Percentiles rank a stretch among this genome's conserved stretches.
These are phyloP conservation scores for Colletotrichum sublineola DNA, from an alignment of 2,329 filamentous ascomycete species.

Conservation along the genomic window DNA sequence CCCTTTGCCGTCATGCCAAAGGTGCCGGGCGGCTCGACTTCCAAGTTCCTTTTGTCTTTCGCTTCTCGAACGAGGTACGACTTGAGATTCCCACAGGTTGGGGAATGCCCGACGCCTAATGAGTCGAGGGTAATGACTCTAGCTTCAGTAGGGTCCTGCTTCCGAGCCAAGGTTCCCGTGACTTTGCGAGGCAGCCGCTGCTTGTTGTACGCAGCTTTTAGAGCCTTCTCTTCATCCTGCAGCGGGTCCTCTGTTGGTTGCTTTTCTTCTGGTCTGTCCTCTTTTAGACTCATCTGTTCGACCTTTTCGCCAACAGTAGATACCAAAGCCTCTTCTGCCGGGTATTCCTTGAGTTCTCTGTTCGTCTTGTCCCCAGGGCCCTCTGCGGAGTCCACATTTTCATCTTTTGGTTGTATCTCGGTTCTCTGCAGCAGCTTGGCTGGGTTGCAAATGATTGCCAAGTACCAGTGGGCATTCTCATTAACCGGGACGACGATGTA, in stretches of 20 bases:
- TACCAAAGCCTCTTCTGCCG: slow-evolving; percentile 12
- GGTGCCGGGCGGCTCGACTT: slow-evolving; percentile 53
- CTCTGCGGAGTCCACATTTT: slow-evolving; percentile 8
- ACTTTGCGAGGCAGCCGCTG: slow-evolving; percentile 32
- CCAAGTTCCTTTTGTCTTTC: slow-evolving; percentile 66
- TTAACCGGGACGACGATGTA: slow-evolving; percentile 95
- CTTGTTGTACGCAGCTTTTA: slow-evolving; percentile 23
- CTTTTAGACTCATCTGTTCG: slow-evolving; percentile 32
- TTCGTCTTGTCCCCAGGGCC: slow-evolving; percentile 25
- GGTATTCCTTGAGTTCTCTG: neutral
- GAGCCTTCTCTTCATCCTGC: neutral
- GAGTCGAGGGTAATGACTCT: slow-evolving; percentile 92
- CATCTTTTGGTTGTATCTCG: slow-evolving; percentile 12
- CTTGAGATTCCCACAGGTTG: slow-evolving; percentile 77
- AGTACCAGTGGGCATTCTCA: slow-evolving; percentile 89
- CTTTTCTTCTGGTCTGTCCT: neutral
- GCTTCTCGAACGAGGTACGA: slow-evolving; percentile 84
- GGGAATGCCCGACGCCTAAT: slow-evolving; percentile 73
- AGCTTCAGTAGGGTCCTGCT: slow-evolving; percentile 67
- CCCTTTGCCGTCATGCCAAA: slow-evolving; percentile 76
- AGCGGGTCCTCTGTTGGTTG: slow-evolving; percentile 27
- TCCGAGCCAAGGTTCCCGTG: slow-evolving; percentile 47
- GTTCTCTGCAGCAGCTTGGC: slow-evolving; percentile 67
- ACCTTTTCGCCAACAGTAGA: slow-evolving; percentile 29
- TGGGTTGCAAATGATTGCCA: slow-evolving; percentile 94